Conservation (phyloP, 2,329 filamentous ascomycete species). For the Pleomassaria siparia region DNA sequence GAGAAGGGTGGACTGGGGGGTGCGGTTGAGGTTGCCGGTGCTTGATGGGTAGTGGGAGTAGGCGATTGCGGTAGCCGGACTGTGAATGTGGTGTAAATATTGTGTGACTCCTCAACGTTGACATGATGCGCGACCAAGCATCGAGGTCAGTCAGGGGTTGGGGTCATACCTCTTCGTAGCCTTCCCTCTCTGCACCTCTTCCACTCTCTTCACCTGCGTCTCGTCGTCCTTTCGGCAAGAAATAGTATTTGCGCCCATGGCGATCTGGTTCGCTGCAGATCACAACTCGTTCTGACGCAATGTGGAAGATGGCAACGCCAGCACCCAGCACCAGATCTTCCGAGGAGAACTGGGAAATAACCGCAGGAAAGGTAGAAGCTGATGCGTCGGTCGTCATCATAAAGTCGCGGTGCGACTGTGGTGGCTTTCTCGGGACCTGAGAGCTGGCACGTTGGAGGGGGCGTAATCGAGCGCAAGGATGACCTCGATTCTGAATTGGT, state of each 20-base stretch:
- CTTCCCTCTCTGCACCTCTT: conserved; percentile 50
- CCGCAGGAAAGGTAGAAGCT: conserved; percentile 13
- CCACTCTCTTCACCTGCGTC: conserved; percentile 50
- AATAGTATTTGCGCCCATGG: conserved; percentile 43
- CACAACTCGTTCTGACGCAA: conserved; percentile 49
- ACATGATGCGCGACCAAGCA: neutral
- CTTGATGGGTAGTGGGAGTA: conserved; percentile 48
- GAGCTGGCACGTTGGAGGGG: conserved; percentile 5
- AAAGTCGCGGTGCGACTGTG: neutral
- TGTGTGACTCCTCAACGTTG: neutral
- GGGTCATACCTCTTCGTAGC: conserved; percentile 49
- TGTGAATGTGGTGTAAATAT: conserved; percentile 13
- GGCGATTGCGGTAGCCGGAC: conserved; percentile 53
- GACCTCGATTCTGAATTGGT: neutral
- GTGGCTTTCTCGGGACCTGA: conserved; percentile 1
- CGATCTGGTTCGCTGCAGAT: conserved; percentile 49
- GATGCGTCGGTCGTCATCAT: conserved; percentile 6
- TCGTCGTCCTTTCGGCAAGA: conserved; percentile 52
- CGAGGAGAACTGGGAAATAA: conserved; percentile 30
- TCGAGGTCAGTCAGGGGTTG: neutral
- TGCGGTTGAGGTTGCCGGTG: conserved; percentile 49
- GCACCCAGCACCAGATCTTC: conserved; percentile 39
- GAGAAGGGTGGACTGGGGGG: conserved; percentile 22
- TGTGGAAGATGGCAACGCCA: conserved; percentile 55
- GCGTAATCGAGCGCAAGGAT: conserved; percentile 1